A percentile compares a stretch with the other conserved stretches of the same genome.
These are phyloP conservation scores for Hypsizygus ulmarius DNA, from an alignment of 1,284 basidiomycete species.

Conservation along the genomic window DNA sequence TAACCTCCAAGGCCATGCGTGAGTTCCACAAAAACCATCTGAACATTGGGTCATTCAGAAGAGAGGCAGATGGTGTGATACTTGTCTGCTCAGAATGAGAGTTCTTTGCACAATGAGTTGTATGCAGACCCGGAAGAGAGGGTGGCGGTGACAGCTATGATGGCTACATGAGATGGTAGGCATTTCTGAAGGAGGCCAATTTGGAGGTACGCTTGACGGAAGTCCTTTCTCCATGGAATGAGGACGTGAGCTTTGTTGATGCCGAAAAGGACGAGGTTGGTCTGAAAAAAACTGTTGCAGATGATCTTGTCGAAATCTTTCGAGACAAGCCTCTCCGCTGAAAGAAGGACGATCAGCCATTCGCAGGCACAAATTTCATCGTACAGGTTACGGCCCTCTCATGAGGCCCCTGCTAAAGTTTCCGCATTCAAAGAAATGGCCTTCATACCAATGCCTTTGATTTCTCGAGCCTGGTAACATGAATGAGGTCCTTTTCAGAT, in stretches of 20 bases:
- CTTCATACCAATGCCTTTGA: slow-evolving; percentile 15
- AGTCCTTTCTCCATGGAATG: slow-evolving; percentile 20
- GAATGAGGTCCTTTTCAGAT: not conserved
- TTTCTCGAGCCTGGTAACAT: slow-evolving; percentile 15
- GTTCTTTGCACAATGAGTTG: slow-evolving; percentile 2
- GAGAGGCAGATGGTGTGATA: slow-evolving; percentile 16
- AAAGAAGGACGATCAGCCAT: slow-evolving; percentile 20
- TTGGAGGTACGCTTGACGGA: slow-evolving; percentile 19
- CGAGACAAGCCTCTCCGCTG: slow-evolving; percentile 18
- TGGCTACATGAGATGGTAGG: slow-evolving; percentile 13
- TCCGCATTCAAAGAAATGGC: slow-evolving; percentile 17
- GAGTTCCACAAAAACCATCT: slow-evolving; percentile 15
- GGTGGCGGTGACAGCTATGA: slow-evolving; percentile 19
- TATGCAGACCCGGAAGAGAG: slow-evolving; percentile 11
- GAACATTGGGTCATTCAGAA: slow-evolving; percentile 19
- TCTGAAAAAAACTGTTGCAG: slow-evolving; percentile 14
- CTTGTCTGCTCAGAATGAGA: slow-evolving; percentile 7
- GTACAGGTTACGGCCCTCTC: slow-evolving; percentile 14
- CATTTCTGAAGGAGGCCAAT: slow-evolving; percentile 12
- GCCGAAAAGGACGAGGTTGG: slow-evolving; percentile 20
- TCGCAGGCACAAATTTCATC: slow-evolving; percentile 16
- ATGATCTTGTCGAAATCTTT: slow-evolving; percentile 18
- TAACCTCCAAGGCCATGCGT: slow-evolving; percentile 5
- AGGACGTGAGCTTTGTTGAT: slow-evolving; percentile 24
- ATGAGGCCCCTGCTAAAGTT: slow-evolving; percentile 9